Evolutionary conservation across 2,329 filamentous ascomycete species (phyloP), one percentile per base, ranked within the genome.

Genomic region (Botrytis paeoniae): DNA sequence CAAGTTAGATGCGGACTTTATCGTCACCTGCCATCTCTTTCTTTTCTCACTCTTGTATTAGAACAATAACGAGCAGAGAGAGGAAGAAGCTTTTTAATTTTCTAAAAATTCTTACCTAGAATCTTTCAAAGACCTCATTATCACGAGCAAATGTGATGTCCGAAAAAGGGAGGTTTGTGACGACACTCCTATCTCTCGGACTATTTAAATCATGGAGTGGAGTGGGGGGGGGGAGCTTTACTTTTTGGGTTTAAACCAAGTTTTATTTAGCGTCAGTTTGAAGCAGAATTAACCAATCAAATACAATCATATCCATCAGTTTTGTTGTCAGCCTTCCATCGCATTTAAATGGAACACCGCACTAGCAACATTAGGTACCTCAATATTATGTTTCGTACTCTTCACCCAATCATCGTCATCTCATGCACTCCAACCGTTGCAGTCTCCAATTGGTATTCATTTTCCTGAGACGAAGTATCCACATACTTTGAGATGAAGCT

Each of bases 11-110:
- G 87, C 86, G 79, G 89, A 84, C 77, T 83, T 84, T 79, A 89
- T 86, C 54, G 91, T 89, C 78, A 86, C 84, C 78, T 88, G 84
- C 92, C 92, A 94, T 87, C 90, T 87, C 81, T 85, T 84, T 80
- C 92, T 93, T 78, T 57, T 57, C 22, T 37, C 65, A 69, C 14
- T 25, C 35, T 48, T 69, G 41, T 39, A 37, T 72, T 72, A 72
- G 70, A 65, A 71, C n/a, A 63, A 75, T 70, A 80, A 75, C 71
- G 64, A 43, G 39, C 41, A 70, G 35, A 39, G n/a, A 25, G 37
- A 29, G 60, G 35, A 25, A 57, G 51, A 57, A 18, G 16, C 6
- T 29, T 4, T 57, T 32, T 22, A 4, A 22, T 14, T n/a, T 51
- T 45, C 29, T n/a, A 70, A 41, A 32, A 12, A 22, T 48, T 60